Conservation (phyloP, 345 rosid species). For the Eucalyptus guilfoylei region DNA sequence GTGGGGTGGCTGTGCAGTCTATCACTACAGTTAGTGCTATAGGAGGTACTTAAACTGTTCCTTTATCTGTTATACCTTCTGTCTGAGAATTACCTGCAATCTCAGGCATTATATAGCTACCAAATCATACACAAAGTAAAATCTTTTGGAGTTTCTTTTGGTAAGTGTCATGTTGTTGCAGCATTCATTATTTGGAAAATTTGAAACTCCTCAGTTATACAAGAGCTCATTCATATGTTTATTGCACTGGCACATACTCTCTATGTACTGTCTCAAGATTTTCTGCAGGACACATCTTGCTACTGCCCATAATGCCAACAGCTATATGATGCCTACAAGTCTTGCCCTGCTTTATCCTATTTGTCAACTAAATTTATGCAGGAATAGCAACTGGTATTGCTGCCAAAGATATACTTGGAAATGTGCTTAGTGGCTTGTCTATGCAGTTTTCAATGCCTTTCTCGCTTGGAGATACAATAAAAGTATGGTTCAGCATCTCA, state of each 20-base stretch:
- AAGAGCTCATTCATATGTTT: neutral
- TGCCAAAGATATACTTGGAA: slow-evolving; percentile 78
- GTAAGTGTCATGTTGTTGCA: neutral
- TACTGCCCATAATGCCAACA: neutral
- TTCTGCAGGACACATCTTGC: neutral
- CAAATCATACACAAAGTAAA: neutral
- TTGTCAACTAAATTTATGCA: slow-evolving; percentile 3
- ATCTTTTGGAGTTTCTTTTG: neutral
- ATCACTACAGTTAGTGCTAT: slow-evolving; percentile 90
- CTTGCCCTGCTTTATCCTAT: neutral
- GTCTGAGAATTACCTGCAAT: neutral
- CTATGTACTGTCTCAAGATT: neutral
- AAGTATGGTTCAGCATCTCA: slow-evolving; percentile 32
- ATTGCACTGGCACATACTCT: neutral
- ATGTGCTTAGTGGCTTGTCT: slow-evolving; percentile 82
- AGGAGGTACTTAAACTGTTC: slow-evolving; percentile 42
- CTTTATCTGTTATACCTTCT: neutral
- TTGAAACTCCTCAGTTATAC: neutral
- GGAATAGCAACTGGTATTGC: slow-evolving; percentile 98
- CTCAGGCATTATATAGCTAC: neutral
- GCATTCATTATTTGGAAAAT: neutral
- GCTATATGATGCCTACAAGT: neutral
- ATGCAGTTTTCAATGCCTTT: slow-evolving; percentile 85
- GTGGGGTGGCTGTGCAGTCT: slow-evolving; percentile 93
- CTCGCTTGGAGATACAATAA: slow-evolving; percentile 84